Percentiles rank a stretch among this genome's conserved stretches.
These are phyloP conservation scores for Chaetoscypha palmicola DNA, from an alignment of 2,329 filamentous ascomycete genomes.

Conservation along the genomic window DNA sequence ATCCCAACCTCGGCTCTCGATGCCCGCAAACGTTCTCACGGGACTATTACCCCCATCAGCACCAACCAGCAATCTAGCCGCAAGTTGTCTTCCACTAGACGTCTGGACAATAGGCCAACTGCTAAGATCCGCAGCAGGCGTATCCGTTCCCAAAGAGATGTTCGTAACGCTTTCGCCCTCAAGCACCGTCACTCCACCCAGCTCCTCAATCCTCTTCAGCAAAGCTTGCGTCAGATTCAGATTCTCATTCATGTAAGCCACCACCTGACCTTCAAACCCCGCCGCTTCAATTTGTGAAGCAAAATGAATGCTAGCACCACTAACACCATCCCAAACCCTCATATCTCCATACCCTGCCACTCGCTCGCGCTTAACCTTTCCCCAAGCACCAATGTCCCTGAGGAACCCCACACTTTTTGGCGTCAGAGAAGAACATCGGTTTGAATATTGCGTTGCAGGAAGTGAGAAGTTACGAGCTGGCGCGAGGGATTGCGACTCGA, in stretches of 20 bases:
- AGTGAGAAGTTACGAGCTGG: slow-evolving; percentile 62
- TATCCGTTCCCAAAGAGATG: slow-evolving; percentile 68
- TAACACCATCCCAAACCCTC: slow-evolving; percentile 97
- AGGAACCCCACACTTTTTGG: slow-evolving; percentile 81
- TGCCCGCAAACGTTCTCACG: slow-evolving; percentile 81
- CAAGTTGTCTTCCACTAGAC: slow-evolving; percentile 55
- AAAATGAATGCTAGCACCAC: slow-evolving; percentile 81
- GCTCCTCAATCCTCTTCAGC: slow-evolving; percentile 60
- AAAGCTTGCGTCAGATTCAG: slow-evolving; percentile 77
- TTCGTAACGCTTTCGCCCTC: slow-evolving; percentile 70
- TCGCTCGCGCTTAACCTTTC: slow-evolving; percentile 62
- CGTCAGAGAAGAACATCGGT: slow-evolving; percentile 92
- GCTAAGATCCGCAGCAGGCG: slow-evolving; percentile 65
- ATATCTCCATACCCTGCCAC: slow-evolving; percentile 90
- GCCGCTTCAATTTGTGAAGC: slow-evolving; percentile 49
- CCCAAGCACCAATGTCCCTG: slow-evolving; percentile 77
- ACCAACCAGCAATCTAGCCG: slow-evolving; percentile 79
- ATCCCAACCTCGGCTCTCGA: slow-evolving; percentile 84
- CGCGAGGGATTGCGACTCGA: slow-evolving; percentile 81
- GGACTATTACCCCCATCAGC: slow-evolving; percentile 94
- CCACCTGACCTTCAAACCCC: slow-evolving; percentile 53
- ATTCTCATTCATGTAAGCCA: slow-evolving; percentile 98
- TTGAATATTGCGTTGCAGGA: slow-evolving; percentile 68
- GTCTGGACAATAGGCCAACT: slow-evolving; percentile 83
- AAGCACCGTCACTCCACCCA: slow-evolving; percentile 63